A percentile compares a stretch with the other conserved stretches of the same genome.
phyloP scores from a whole-genome alignment of 2,329 filamentous ascomycete genomes.

The Scleromitrula shiraiana region DNA sequence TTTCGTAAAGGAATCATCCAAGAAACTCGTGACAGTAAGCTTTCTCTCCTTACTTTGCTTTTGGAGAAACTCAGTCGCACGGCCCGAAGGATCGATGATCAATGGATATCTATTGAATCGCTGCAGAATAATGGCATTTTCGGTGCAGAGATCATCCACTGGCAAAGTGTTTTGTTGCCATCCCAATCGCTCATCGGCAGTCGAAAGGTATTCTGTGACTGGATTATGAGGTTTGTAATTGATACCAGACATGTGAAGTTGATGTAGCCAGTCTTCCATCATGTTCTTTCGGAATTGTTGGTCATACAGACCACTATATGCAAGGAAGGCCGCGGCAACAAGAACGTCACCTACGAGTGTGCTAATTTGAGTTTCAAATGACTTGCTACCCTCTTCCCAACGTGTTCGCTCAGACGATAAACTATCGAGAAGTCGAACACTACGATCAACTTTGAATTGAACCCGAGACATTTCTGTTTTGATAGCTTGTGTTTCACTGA shows the following conservation, averaged over 20 bases:
- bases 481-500: slow-evolving; percentile 95
- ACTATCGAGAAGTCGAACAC: slow-evolving; percentile 87
- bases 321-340: slow-evolving; percentile 92
- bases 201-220: slow-evolving; percentile 92
- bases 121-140: slow-evolving; percentile 96
- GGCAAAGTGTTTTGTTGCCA: slow-evolving; percentile 94
- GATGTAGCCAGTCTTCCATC: slow-evolving; percentile 95
- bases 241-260: slow-evolving; percentile 87
- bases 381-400: slow-evolving; percentile 97
- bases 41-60: slow-evolving; percentile 90
- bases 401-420: slow-evolving; percentile 85
- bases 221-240: slow-evolving; percentile 90
- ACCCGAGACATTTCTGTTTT: slow-evolving; percentile 95
- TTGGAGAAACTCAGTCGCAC: slow-evolving; percentile 89
- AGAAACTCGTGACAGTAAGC: slow-evolving; percentile 92
- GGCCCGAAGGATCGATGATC: slow-evolving; percentile 94
- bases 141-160: slow-evolving; percentile 94
- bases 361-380: slow-evolving; percentile 95
- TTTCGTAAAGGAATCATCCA: slow-evolving; percentile 97
- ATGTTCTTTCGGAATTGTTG: slow-evolving; percentile 97
- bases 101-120: slow-evolving; percentile 97
- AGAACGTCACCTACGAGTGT: slow-evolving; percentile 94
- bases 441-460: slow-evolving; percentile 96
- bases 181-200: slow-evolving; percentile 84
- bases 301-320: slow-evolving; percentile 94